Percentiles rank a stretch among this genome's conserved stretches.
phyloP scores from a whole-genome alignment of 371 early-diverging fungal species.

The Apophysomyces trapeziformis region DNA sequence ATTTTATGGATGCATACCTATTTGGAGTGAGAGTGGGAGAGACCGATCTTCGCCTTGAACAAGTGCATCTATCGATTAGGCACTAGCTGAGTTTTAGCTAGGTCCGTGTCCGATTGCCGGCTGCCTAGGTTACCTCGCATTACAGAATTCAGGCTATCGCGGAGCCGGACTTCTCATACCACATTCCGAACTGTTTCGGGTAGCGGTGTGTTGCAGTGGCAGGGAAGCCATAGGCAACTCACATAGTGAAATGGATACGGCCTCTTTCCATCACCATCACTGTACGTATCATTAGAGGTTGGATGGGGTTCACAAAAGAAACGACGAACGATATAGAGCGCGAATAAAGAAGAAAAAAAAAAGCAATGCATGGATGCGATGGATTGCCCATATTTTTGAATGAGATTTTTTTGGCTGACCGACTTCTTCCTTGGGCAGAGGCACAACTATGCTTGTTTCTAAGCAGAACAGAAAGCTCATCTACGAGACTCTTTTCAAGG shows the following conservation, averaged over 20 bases:
- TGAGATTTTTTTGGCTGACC: not conserved
- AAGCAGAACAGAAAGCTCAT: constrained; percentile 93
- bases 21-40: constrained; percentile 1
- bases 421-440: not conserved
- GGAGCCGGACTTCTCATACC: not conserved
- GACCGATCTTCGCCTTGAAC: not conserved
- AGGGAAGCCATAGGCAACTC: not conserved
- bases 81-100: not conserved
- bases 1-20: not conserved
- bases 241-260: not conserved
- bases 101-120: not conserved
- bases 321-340: not conserved
- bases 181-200: not conserved
- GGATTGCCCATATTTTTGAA: not conserved
- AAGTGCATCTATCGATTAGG: too few relatives aligned
- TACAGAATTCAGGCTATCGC: not conserved
- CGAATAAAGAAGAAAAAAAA: not conserved
- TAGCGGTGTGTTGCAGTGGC: not conserved
- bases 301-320: not conserved
- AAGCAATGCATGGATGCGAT: not conserved
- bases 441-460: constrained; percentile 83
- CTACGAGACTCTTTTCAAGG: constrained; percentile 90
- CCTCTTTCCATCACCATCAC: constrained; percentile 4
- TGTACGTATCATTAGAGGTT: not conserved
- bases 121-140: not conserved